Evolutionary conservation across 495 filamentous ascomycete species (phyloP), one percentile per base, ranked within the genome.

Genomic region (Hypoxylon rickii): DNA sequence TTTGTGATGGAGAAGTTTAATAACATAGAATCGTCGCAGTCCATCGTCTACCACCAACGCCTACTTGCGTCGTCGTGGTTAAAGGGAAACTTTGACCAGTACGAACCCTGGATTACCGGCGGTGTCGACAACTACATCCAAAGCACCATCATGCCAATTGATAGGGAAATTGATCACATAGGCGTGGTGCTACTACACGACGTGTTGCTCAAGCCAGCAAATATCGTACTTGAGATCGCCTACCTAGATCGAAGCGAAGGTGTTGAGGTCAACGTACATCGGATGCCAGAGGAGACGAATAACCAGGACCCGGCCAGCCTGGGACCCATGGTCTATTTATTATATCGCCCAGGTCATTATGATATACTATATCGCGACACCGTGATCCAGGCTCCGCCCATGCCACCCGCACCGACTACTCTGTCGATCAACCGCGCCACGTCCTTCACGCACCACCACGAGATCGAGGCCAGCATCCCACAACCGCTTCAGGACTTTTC

Each of bases 171-270:
- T 51, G 94, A 98, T 32, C 86, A 96, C 69, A 72, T 96, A 13
- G 89, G 90, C 10, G 78, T 97, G 16, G 84, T 82, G 52, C 81
- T 88, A 22, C 74, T 96, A 45, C 79, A 89, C 54, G 87, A 94
- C 56, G 82, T 91, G 11, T 78, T 97, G 1, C 83, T 97, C 43
- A 87, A 88, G 64, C 86, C 89, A 21, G 86, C 86, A 33, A 86
- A 85, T 11, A 83, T 97, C 55, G 83, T 86, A 7, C 82, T 97
- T 7, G 89, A 97, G 64, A 85, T 97, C 36, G 82, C 93, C 7
- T 97, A 97, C 63, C 82, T 98, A 16, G 94, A 98, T 71, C 83
- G 94, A 49, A 96, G 89, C 61, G 77, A 84, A 53, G 92, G 92
- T 12, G 78, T 81, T 15, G 82, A 86, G 52, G 90, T 92, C 56